Evolutionary conservation across 768 basidiomycete genomes (phyloP), one percentile per base, ranked within the genome.

Genomic region (Glaciozyma martinii): DNA sequence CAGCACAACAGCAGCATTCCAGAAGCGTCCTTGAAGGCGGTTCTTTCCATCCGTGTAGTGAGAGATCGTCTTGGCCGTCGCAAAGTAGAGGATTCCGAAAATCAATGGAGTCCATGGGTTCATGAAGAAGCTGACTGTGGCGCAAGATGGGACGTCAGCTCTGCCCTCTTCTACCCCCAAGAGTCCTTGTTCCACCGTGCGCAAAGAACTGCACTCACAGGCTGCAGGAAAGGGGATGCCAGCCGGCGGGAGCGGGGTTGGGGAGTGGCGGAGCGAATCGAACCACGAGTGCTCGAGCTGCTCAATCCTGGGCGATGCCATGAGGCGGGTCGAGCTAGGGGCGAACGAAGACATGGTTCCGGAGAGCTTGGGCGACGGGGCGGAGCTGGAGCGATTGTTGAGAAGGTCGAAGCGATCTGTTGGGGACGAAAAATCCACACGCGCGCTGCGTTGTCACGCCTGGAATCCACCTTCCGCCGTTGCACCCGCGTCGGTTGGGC

Each of bases 71-170:
- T 69, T 63, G 40, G 64, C 71, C 46, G 59, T 55, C 50, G 62
- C 29, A 37, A 71, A 66, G 64, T 74, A 74, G 64, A 61, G 50
- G 54, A 63, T 33, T 30, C 66, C 71, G 56, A 74, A 68, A 30
- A 65, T 15, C 52, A 74, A 27, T 13, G 74, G 72, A 21, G 63
- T 60, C 40, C 60, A 52, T 30, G 66, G 63, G 60, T 69, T 66
- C 47, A 68, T 46, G 47, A 62, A 67, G 25, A 56, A 40, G 3
- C 56, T 47, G 25, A 62, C 57, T 59, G 50, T 43, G n/a, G 33
- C 46, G 19, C 46, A 6, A 7, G 10, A 52, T 12, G 12, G 15
- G 50, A 9, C 15, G 15, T 52, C 25, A 25, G 50, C n/a, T n/a
- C 18, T n/a, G n/a, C 8, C 49, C 23, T 25, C 19, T 16, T 40